Conservation (phyloP, 768 basidiomycete species). For the Lentinus brumalis region DNA sequence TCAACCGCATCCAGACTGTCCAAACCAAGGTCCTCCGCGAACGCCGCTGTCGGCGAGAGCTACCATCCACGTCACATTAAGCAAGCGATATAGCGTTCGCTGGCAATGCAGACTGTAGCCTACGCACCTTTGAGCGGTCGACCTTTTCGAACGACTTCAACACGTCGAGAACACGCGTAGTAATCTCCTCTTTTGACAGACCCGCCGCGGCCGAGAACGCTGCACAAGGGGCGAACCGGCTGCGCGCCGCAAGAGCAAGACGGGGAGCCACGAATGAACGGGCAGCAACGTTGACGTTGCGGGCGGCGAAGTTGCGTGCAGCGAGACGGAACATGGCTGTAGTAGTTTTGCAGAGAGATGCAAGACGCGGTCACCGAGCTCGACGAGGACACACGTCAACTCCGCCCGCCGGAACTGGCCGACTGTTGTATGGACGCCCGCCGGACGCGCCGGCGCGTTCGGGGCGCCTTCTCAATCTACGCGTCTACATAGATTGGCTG, state of each 20-base stretch:
- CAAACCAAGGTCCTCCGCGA: slow-evolving; percentile 82
- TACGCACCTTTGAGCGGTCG: slow-evolving; percentile 63
- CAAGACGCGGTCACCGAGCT: slow-evolving; percentile 12
- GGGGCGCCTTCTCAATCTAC: too few species aligned
- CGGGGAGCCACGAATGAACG: slow-evolving; percentile 31
- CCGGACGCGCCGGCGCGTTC: not conserved
- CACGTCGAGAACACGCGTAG: slow-evolving; percentile 76
- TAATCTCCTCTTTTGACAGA: slow-evolving; percentile 68
- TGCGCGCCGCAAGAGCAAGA: slow-evolving; percentile 21
- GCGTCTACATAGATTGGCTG: too few species aligned
- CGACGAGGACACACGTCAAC: slow-evolving; percentile 20
- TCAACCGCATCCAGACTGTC: slow-evolving; percentile 98
- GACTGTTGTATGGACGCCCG: slow-evolving; percentile 9
- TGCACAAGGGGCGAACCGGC: slow-evolving; percentile 40
- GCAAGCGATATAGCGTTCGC: not conserved
- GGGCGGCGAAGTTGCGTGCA: slow-evolving; percentile 19
- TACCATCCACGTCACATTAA: slow-evolving; percentile 31
- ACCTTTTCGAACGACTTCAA: slow-evolving; percentile 91
- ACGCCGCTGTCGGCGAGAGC: slow-evolving; percentile 68
- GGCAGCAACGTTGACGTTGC: slow-evolving; percentile 56
- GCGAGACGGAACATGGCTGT: slow-evolving; percentile 23
- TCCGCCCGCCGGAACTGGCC: slow-evolving; percentile 27
- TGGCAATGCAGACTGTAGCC: not conserved
- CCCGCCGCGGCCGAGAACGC: slow-evolving; percentile 67
- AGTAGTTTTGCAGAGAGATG: slow-evolving; percentile 1